Base-by-base conservation (phyloP, 1,284 basidiomycete genomes). In the Trichosporon coremiiforme region DNA sequence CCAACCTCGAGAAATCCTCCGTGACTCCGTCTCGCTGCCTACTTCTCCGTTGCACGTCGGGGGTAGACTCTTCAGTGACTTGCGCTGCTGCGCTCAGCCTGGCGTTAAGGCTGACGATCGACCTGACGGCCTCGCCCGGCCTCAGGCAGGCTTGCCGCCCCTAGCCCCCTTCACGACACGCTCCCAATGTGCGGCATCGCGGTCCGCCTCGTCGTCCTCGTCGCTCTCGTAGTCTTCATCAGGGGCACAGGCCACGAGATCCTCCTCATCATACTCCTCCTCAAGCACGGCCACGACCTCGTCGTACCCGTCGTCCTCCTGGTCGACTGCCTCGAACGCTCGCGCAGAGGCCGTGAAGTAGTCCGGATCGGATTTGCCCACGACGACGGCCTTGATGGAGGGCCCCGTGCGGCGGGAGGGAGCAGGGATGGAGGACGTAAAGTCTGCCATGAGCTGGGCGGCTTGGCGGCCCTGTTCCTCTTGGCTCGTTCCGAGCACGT, bases 131-230 rank as follows among this genome's bases (percentile, higher is more conserved):
- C 38, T 12, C 38, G 38, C 38, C 38, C 25, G 25, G 25, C 25
- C 25, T 25, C 25, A 25, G 25, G 25, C 25, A 25, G 25, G 25
- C 50, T 53, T 53, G 36, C 36, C 36, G 36, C 36, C 36, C 36
- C 13, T 38, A 8, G 50, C 50, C 17, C 17, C 41, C 9, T 17
- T 17, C 15, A 33, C 29, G 17, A 62, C 29, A 29, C 7, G 57
- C 57, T 62, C 57, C 57, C 57, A 62, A 31, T 41, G 33, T 1
- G 35, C 55, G 15, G 55, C 53, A 22, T 60, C 66, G 1, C 8
- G 5, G 17, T 53, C 38, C 41, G 45, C 66, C 10, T 25, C 60
- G 15, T 53, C 31, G 2, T 67, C 60, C n/a, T 67, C 66, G 22
- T 66, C 66, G 29, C 47, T 65, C n/a, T 6, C 22, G 20, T 20